Conservation (phyloP, 2,329 filamentous ascomycete genomes). For the Pseudogymnoascus sp. region DNA sequence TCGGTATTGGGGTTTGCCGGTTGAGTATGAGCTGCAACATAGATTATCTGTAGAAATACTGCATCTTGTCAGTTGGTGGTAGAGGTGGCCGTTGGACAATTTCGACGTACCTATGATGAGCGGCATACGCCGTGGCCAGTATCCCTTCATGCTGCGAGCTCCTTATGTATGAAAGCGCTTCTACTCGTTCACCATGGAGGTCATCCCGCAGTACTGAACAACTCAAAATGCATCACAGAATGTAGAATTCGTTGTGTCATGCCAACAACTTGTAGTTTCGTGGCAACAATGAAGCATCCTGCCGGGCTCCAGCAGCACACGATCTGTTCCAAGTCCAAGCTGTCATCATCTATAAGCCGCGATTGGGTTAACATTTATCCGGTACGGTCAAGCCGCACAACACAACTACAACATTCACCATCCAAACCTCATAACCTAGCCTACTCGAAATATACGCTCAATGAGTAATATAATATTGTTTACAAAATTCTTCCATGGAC, state of each 20-base stretch:
- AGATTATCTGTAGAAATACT: constrained; percentile 20
- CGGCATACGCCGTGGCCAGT: constrained; percentile 24
- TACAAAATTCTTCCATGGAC: neutral
- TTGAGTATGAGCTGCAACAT: constrained; percentile 16
- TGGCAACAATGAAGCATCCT: neutral
- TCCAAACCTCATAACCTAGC: neutral
- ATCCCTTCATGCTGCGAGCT: constrained; percentile 25
- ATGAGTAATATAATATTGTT: neutral
- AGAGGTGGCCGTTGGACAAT: neutral
- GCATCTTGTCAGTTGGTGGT: neutral
- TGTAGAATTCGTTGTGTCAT: neutral
- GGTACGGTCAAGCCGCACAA: neutral
- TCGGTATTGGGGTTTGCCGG: neutral
- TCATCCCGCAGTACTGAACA: constrained; percentile 1
- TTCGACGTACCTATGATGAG: constrained; percentile 25
- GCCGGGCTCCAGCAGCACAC: neutral
- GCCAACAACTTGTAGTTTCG: neutral
- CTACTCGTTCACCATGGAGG: neutral
- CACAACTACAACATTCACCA: neutral
- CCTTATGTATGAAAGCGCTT: neutral
- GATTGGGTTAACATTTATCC: constrained; percentile 8
- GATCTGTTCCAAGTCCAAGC: constrained; percentile 10
- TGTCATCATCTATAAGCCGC: constrained; percentile 10
- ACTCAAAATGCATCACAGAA: constrained; percentile 2
- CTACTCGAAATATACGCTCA: neutral